Evolutionary conservation across 805 yeast genomes (phyloP).

Genomic region (Starmerella gropengiesseri): DNA sequence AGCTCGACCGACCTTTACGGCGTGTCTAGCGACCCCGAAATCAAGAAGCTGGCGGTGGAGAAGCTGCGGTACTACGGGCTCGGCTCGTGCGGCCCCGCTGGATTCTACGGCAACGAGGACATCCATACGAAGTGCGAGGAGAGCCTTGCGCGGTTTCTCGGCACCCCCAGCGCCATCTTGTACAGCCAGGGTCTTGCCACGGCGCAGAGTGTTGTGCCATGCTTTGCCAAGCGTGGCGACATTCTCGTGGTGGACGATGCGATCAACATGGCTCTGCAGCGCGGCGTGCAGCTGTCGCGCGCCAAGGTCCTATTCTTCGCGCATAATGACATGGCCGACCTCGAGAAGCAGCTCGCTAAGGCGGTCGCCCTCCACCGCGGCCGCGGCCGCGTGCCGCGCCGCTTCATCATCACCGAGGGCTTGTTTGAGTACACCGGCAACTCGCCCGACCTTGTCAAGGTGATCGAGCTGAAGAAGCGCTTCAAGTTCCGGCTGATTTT

Average conservation of each 20-base stretch:
- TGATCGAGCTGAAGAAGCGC: conserved; percentile 64
- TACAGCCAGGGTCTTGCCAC: conserved; percentile 91
- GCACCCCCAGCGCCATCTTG: conserved; percentile 64
- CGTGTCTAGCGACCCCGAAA: conserved; percentile 39
- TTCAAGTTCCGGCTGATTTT: conserved; percentile 77
- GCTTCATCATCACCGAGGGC: conserved; percentile 87
- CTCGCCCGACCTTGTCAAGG: conserved; percentile 53
- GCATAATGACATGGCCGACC: conserved; percentile 79
- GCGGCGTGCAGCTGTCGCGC: conserved; percentile 77
- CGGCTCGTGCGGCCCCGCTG: conserved; percentile 98
- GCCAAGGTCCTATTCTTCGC: conserved; percentile 68
- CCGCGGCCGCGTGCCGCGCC: conserved; percentile 66
- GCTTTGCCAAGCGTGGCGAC: conserved; percentile 92
- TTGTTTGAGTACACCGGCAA: conserved; percentile 75
- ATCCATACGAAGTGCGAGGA: conserved; percentile 72
- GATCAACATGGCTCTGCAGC: conserved; percentile 66
- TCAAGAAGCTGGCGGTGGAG: conserved; percentile 44
- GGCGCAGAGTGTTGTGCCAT: conserved; percentile 78
- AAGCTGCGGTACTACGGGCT: conserved; percentile 70
- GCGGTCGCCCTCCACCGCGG: conserved; percentile 48
- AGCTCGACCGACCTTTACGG: conserved; percentile 63
- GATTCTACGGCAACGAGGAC: conserved; percentile 92
- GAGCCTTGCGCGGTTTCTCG: conserved; percentile 62
- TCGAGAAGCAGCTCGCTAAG: conserved; percentile 51
- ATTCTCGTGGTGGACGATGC: conserved; percentile 77